Percentiles rank a stretch among this genome's conserved stretches.
Evolutionary conservation across 225 moss, liverwort and hornwort genomes (phyloP).

Genomic region (Rhytidiadelphus loreus): DNA sequence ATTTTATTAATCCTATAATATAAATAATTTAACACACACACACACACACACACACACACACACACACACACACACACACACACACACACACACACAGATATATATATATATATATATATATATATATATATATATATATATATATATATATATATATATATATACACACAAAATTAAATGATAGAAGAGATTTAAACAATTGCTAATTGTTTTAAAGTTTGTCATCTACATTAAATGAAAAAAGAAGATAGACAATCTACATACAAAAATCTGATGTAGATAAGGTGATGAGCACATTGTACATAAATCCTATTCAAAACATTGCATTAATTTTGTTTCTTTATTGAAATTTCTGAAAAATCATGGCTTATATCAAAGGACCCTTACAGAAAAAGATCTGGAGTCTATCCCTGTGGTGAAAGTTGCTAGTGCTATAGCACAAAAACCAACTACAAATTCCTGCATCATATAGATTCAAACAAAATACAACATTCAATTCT

Average conservation of each 20-base stretch:
- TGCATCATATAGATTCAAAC: background rate
- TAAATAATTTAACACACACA: background rate
- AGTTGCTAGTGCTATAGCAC: slow-evolving; percentile 55
- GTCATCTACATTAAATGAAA: background rate
- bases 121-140: too few relatives aligned
- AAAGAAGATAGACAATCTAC: background rate
- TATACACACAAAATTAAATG: background rate
- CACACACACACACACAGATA: too few relatives aligned
- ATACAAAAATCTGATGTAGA: background rate
- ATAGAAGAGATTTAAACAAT: too few relatives aligned
- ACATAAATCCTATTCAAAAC: too few relatives aligned
- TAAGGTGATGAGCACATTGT: background rate
- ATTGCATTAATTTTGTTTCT: background rate
- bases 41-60: too few relatives aligned
- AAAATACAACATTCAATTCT: background rate
- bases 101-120: too few relatives aligned
- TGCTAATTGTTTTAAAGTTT: background rate
- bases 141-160: too few relatives aligned
- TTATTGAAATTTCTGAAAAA: background rate
- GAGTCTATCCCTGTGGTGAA: slow-evolving; percentile 55
- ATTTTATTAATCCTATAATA: too few relatives aligned
- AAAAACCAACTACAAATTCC: slow-evolving; percentile 59
- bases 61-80: too few relatives aligned
- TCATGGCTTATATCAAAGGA: background rate
- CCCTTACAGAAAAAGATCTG: slow-evolving; percentile 43